These are phyloP conservation scores for Solanum etuberosum DNA, from an alignment of 257 asterid species.

Conservation along the genomic window DNA sequence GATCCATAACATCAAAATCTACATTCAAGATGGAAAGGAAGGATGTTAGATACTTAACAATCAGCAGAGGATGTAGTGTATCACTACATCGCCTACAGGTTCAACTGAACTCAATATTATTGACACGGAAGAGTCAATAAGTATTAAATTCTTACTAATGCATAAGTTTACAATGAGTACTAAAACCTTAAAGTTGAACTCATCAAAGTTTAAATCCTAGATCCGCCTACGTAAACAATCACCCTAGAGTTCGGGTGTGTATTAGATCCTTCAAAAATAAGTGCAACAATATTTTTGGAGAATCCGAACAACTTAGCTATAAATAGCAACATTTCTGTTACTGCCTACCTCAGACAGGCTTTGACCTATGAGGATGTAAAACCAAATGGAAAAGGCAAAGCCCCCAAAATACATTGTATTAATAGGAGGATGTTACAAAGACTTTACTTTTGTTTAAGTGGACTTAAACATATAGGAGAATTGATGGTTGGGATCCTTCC, in stretches of 20 bases:
- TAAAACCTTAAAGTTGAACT: neutral
- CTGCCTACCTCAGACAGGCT: neutral
- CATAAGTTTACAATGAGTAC: too few relatives aligned
- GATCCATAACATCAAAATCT: neutral
- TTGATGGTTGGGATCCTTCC: neutral
- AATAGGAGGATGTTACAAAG: neutral
- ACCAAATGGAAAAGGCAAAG: neutral
- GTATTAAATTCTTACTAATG: too few relatives aligned
- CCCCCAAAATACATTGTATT: neutral
- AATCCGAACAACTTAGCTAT: neutral
- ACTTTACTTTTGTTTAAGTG: neutral
- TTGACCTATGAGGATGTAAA: neutral
- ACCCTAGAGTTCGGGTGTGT: neutral
- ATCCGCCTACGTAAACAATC: neutral
- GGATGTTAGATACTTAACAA: neutral
- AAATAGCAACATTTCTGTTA: neutral
- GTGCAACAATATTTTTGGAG: too few relatives aligned
- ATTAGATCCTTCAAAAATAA: neutral
- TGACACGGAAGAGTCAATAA: too few relatives aligned
- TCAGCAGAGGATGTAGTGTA: too few relatives aligned
- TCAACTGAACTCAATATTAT: too few relatives aligned
- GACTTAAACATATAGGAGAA: neutral
- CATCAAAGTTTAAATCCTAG: neutral
- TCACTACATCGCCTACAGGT: too few relatives aligned
- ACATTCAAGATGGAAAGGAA: neutral